phyloP scores from a whole-genome alignment of 768 basidiomycete genomes.

The Boletus sp. region DNA sequence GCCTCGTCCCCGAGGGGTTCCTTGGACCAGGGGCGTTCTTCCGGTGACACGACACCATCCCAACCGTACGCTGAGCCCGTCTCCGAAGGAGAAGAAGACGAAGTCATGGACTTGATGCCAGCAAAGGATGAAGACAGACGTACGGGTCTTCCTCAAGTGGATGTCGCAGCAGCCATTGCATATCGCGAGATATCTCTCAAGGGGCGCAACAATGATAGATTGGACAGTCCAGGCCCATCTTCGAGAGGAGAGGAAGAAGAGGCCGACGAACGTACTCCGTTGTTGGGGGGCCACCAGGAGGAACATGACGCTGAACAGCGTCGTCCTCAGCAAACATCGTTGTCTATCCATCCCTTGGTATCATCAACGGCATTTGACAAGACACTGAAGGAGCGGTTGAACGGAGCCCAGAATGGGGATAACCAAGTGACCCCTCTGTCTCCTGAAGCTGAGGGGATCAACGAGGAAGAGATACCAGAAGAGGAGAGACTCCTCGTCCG shows the following conservation, averaged over 20 bases:
- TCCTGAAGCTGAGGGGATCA: conserved; percentile 35
- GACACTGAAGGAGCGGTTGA: conserved; percentile 68
- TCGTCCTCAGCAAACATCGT: conserved; percentile 26
- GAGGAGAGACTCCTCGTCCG: conserved; percentile 61
- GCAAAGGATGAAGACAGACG: conserved; percentile 82
- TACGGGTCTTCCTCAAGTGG: conserved; percentile 68
- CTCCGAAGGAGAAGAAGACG: conserved; percentile 94
- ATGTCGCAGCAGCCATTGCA: conserved; percentile 82
- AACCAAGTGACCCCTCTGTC: conserved; percentile 16
- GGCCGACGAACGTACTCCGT: conserved; percentile 37
- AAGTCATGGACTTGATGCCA: conserved; percentile 61
- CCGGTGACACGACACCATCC: conserved; percentile 43
- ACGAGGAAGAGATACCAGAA: conserved; percentile 35
- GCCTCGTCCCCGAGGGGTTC: conserved; percentile 44
- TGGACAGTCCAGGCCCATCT: conserved; percentile 9
- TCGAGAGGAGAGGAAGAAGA: conserved; percentile 26
- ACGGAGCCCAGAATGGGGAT: conserved; percentile 31
- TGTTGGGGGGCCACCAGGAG: conserved; percentile 31
- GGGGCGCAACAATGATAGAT: conserved; percentile 30
- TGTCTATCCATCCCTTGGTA: conserved; percentile 86
- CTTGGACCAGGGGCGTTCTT: conserved; percentile 45
- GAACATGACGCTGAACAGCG: conserved; percentile 18
- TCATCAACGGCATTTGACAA: conserved; percentile 83
- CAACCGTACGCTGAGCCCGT: conserved; percentile 78
- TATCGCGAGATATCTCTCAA: conserved; percentile 82